These are phyloP conservation scores for Sarocladium brachiariae DNA, from an alignment of 2,329 filamentous ascomycete species.

Conservation along the genomic window DNA sequence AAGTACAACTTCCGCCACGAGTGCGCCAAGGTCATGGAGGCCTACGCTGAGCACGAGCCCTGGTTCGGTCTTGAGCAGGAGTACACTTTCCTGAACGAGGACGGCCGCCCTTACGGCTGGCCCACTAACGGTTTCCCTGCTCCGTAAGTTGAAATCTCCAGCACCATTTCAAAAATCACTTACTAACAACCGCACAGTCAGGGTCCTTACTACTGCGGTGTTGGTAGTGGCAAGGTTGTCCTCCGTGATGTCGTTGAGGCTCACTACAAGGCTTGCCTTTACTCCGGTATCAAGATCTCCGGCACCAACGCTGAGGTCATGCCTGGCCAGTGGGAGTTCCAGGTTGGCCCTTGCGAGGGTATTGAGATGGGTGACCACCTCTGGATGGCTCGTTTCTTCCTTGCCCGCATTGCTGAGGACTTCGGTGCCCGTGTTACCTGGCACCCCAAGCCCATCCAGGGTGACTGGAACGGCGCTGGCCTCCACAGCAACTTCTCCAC, in stretches of 20 bases:
- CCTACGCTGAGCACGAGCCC: slow-evolving; percentile 72
- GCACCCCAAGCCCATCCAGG: slow-evolving; percentile 89
- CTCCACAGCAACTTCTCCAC: slow-evolving; percentile 94
- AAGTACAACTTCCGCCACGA: slow-evolving; percentile 98
- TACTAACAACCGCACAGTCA: slow-evolving; percentile 21
- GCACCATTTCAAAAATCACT: neutral
- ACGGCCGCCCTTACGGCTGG: slow-evolving; percentile 80
- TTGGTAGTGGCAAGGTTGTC: slow-evolving; percentile 93
- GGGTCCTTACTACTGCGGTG: slow-evolving; percentile 65
- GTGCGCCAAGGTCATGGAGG: slow-evolving; percentile 81
- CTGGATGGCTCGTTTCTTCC: slow-evolving; percentile 78
- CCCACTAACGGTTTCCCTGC: slow-evolving; percentile 72
- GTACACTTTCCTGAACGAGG: slow-evolving; percentile 72
- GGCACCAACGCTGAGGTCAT: slow-evolving; percentile 99
- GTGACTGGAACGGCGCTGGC: slow-evolving; percentile 91
- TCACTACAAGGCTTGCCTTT: slow-evolving; percentile 61
- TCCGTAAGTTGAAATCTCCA: slow-evolving; percentile 35
- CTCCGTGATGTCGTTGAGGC: slow-evolving; percentile 93
- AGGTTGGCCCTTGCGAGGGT: slow-evolving; percentile 83
- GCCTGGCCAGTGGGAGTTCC: slow-evolving; percentile 97
- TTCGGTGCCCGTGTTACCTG: slow-evolving; percentile 95
- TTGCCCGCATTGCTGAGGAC: slow-evolving; percentile 87
- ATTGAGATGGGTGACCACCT: slow-evolving; percentile 95
- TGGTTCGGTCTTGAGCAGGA: slow-evolving; percentile 99
- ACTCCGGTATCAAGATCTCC: slow-evolving; percentile 85